A percentile compares a stretch with the other conserved stretches of the same genome.
Evolutionary conservation across 2,329 filamentous ascomycete species (phyloP).

Genomic region (Exophiala xenobiotica): DNA sequence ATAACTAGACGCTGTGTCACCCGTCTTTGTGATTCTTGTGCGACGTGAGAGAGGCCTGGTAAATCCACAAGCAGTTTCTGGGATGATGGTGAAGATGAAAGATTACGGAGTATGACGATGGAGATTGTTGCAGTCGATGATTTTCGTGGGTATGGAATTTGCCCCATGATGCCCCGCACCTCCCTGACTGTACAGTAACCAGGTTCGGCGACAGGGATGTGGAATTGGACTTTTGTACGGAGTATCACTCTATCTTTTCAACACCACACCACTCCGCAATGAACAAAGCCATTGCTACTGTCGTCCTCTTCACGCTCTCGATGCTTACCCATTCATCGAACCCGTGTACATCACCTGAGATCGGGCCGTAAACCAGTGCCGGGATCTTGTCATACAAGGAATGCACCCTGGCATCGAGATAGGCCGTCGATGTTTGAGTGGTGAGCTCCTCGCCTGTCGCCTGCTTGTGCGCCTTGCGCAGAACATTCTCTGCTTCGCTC

Average conservation of each 20-base stretch:
- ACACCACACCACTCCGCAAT: slow-evolving; percentile 26
- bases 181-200: too few relatives aligned
- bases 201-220: too few relatives aligned
- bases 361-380: slow-evolving; percentile 22
- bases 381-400: slow-evolving; percentile 24
- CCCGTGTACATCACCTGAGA: slow-evolving; percentile 47
- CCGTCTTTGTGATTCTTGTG: slow-evolving; percentile 1
- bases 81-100: neutral
- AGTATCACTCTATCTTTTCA: slow-evolving; percentile 22
- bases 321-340: slow-evolving; percentile 54
- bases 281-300: slow-evolving; percentile 23
- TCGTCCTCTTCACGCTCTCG: slow-evolving; percentile 36
- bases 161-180: too few relatives aligned
- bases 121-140: neutral
- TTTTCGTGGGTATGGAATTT: neutral
- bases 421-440: slow-evolving; percentile 17
- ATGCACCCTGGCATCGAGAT: slow-evolving; percentile 24
- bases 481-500: slow-evolving; percentile 27
- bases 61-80: too few relatives aligned
- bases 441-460: slow-evolving; percentile 27
- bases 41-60: neutral
- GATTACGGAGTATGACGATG: neutral
- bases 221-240: too few relatives aligned
- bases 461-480: slow-evolving; percentile 27
- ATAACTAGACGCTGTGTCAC: neutral